These are phyloP conservation scores for Reutealis trisperma DNA, from an alignment of 345 rosid species.

Conservation along the genomic window DNA sequence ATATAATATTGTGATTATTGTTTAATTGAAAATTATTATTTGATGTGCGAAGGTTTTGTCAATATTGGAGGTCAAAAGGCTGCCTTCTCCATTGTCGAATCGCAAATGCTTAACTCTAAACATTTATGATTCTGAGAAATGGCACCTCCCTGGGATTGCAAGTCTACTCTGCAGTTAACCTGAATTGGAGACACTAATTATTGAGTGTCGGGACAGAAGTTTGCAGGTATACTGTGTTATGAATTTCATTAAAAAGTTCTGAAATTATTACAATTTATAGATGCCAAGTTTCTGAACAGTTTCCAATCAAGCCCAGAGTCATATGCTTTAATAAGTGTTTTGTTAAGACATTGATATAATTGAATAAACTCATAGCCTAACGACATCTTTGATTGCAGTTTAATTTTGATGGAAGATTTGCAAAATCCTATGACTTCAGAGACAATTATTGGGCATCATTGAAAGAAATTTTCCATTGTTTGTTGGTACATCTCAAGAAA, in stretches of 20 bases:
- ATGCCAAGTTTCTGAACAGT: no score
- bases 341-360: no score
- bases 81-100: not conserved
- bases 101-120: not conserved
- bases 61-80: not conserved
- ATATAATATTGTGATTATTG: no score
- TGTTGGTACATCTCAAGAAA: not conserved
- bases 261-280: no score
- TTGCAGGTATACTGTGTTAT: not conserved
- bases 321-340: no score
- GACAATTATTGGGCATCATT: not conserved
- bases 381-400: not conserved
- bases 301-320: no score
- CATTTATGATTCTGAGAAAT: no score
- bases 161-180: not conserved
- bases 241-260: no score
- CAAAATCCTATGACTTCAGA: not conserved
- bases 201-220: no score
- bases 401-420: not conserved
- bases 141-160: not conserved
- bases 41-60: not conserved
- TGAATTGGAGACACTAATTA: not conserved
- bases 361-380: no score
- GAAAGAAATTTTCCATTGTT: not conserved
- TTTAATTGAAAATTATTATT: no score